Evolutionary conservation across 495 filamentous ascomycete species (phyloP).

Genomic region (Lepraria neglecta): DNA sequence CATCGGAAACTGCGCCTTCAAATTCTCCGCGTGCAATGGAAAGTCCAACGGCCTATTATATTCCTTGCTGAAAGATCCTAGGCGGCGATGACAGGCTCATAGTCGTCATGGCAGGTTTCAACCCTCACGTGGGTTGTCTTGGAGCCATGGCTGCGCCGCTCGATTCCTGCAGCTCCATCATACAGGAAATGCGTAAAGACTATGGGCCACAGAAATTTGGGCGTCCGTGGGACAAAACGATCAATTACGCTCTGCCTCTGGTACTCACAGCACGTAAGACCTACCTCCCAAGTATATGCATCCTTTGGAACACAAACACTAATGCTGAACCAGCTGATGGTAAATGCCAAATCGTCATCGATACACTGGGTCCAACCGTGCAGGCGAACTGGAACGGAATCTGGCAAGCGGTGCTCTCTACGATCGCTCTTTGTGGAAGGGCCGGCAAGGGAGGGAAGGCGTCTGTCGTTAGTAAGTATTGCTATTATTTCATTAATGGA

Average conservation of each 20-base stretch:
- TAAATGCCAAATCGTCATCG: neutral
- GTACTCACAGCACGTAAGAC: neutral
- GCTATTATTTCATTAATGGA: neutral
- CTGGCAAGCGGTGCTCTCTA: neutral
- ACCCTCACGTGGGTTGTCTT: neutral
- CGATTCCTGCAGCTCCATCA: neutral
- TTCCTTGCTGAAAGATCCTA: neutral
- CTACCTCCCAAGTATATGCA: too few species aligned
- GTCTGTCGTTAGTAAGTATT: neutral
- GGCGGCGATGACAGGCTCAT: neutral
- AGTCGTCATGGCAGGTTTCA: neutral
- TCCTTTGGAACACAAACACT: neutral
- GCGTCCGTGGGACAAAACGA: neutral
- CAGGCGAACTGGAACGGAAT: neutral
- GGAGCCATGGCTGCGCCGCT: neutral
- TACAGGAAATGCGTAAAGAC: neutral
- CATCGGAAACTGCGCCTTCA: too few species aligned
- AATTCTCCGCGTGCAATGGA: neutral
- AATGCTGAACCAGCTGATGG: neutral
- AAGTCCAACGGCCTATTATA: neutral
- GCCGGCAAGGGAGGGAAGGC: neutral
- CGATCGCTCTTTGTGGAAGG: neutral
- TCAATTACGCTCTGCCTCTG: neutral
- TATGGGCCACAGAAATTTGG: neutral
- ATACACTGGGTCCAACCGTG: neutral